Percentiles rank a stretch among this genome's conserved stretches.
phyloP scores from a whole-genome alignment of 2,329 filamentous ascomycete genomes.

The Herpotrichia juniperi region DNA sequence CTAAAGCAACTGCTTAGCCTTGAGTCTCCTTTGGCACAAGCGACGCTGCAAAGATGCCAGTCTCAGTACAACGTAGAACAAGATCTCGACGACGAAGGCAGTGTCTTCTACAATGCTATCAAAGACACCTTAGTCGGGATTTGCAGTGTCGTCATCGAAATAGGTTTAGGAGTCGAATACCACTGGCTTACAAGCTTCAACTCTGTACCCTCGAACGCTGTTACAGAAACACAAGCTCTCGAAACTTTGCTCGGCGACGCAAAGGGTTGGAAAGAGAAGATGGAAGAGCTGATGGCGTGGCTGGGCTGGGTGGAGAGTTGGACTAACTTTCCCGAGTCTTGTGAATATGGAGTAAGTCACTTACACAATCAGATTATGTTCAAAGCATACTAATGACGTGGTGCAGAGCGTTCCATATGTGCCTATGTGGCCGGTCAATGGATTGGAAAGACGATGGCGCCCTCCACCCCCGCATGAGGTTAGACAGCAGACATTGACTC shows the following conservation, averaged over 20 bases:
- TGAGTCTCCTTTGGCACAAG: slow-evolving; percentile 41
- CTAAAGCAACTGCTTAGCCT: slow-evolving; percentile 37
- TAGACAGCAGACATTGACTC: neutral
- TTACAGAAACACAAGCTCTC: neutral
- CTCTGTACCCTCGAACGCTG: slow-evolving; percentile 5
- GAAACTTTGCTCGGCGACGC: neutral
- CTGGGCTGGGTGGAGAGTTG: slow-evolving; percentile 58
- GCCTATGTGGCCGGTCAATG: slow-evolving; percentile 57
- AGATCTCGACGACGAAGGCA: slow-evolving; percentile 41
- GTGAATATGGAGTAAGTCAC: slow-evolving; percentile 43
- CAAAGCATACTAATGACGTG: neutral
- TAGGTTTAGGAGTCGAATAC: slow-evolving; percentile 52
- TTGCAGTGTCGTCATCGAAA: slow-evolving; percentile 50
- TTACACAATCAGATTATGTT: slow-evolving; percentile 1
- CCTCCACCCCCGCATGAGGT: neutral
- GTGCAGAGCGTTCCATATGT: slow-evolving; percentile 53
- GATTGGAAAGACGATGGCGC: neutral
- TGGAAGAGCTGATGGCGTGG: slow-evolving; percentile 57
- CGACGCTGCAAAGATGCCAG: slow-evolving; percentile 50
- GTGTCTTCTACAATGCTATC: slow-evolving; percentile 46
- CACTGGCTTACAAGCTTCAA: slow-evolving; percentile 46
- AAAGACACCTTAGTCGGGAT: slow-evolving; percentile 50
- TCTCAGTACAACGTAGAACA: slow-evolving; percentile 49
- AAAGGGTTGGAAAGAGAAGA: slow-evolving; percentile 36
- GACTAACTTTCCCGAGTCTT: slow-evolving; percentile 49